Percentiles rank a stretch among this genome's conserved stretches.
Evolutionary conservation across 2,329 filamentous ascomycete genomes (phyloP).

Genomic region (Penicillium sp.): DNA sequence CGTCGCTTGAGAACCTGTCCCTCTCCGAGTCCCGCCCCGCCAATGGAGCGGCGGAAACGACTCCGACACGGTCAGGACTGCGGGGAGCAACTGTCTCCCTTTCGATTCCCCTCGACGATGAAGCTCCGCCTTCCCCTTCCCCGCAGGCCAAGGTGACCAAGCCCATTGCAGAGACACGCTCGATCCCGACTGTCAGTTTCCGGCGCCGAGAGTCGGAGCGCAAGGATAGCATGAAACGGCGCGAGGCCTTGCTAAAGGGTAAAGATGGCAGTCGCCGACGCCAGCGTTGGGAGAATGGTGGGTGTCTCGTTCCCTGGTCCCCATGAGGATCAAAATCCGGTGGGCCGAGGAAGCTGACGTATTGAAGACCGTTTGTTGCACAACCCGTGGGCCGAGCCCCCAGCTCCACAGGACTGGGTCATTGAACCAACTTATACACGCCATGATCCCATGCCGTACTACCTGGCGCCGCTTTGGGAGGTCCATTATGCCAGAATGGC

Average conservation of each 20-base stretch:
- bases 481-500: slow-evolving; percentile 47
- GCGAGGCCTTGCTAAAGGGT: slow-evolving; percentile 79
- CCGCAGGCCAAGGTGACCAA: slow-evolving; percentile 28
- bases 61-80: slow-evolving; percentile 47
- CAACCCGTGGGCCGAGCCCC: slow-evolving; percentile 84
- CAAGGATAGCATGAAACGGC: slow-evolving; percentile 63
- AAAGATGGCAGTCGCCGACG: slow-evolving; percentile 86
- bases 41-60: slow-evolving; percentile 50
- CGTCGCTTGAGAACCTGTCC: slow-evolving; percentile 37
- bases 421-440: slow-evolving; percentile 78
- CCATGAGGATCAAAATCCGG: background rate
- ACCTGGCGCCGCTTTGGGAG: slow-evolving; percentile 85
- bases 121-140: slow-evolving; percentile 27
- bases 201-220: slow-evolving; percentile 56
- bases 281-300: slow-evolving; percentile 94
- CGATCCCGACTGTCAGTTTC: slow-evolving; percentile 41
- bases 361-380: slow-evolving; percentile 74
- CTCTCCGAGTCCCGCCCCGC: slow-evolving; percentile 28
- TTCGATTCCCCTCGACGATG: slow-evolving; percentile 73
- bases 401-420: slow-evolving; percentile 78
- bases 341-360: slow-evolving; percentile 23
- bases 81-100: slow-evolving; percentile 63
- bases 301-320: slow-evolving; percentile 15
- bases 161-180: slow-evolving; percentile 21
- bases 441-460: slow-evolving; percentile 75